Conservation (phyloP, 1,284 basidiomycete genomes). For the Thelephora terrestris region DNA sequence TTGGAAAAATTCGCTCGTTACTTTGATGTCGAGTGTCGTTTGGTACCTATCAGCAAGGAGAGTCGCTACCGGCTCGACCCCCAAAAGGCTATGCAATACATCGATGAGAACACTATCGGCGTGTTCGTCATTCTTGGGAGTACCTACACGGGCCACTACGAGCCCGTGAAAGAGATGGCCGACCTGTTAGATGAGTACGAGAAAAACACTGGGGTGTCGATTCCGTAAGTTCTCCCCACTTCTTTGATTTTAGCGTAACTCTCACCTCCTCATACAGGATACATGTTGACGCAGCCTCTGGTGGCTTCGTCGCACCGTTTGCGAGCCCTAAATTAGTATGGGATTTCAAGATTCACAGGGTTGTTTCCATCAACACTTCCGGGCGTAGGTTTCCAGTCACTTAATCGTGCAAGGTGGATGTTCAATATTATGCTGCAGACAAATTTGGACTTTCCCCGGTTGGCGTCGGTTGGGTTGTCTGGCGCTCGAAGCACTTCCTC, state of each 20-base stretch:
- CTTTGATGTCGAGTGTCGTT: conserved; percentile 80
- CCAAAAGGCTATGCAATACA: conserved; percentile 75
- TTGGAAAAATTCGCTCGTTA: conserved; percentile 87
- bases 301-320: conserved; percentile 83
- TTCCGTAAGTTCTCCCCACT: conserved; percentile 31
- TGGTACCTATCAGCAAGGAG: conserved; percentile 69
- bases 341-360: conserved; percentile 83
- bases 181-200: conserved; percentile 83
- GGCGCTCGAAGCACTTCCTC: conserved; percentile 66
- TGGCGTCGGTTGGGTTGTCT: conserved; percentile 85
- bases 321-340: conserved; percentile 68
- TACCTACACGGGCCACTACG: conserved; percentile 93
- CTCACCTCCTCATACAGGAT: conserved; percentile 27
- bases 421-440: conserved; percentile 24
- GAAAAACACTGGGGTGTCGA: conserved; percentile 62
- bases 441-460: conserved; percentile 86
- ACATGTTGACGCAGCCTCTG: conserved; percentile 78
- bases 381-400: conserved; percentile 32
- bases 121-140: conserved; percentile 73
- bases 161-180: conserved; percentile 83
- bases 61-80: conserved; percentile 79
- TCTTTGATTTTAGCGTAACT: no score
- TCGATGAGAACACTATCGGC: conserved; percentile 91
- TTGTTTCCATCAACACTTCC: conserved; percentile 82
- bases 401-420: background rate